Conservation (phyloP, 2,329 filamentous ascomycete species). For the Aspergillus novoparasiticus region DNA sequence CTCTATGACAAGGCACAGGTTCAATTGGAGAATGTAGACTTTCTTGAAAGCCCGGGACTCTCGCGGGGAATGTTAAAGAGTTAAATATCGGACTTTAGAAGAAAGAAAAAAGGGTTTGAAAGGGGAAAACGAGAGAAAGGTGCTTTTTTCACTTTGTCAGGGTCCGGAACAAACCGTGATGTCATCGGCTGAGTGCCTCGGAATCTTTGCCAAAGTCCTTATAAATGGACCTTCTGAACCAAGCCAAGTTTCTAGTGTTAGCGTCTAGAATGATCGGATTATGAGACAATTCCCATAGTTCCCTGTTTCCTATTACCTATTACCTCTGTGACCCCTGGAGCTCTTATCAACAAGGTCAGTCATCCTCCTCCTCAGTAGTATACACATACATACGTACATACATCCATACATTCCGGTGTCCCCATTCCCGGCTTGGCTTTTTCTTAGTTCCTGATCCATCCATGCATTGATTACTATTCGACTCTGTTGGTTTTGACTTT, state of each 20-base stretch:
- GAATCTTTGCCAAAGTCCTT: not conserved
- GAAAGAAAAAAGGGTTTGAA: not conserved
- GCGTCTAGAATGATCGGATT: not conserved
- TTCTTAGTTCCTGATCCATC: not conserved
- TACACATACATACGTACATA: no score
- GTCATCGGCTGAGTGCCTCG: not conserved
- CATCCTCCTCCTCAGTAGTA: no score
- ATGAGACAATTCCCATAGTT: not conserved
- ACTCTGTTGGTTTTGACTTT: not conserved
- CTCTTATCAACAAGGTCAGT: no score
- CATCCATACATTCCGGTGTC: not conserved
- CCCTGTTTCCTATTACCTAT: not conserved
- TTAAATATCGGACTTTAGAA: not conserved
- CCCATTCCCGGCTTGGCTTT: slow-evolving; percentile 3
- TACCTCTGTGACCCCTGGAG: no score
- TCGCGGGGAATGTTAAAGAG: not conserved
- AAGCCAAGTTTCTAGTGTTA: not conserved
- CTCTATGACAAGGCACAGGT: not conserved
- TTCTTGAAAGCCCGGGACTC: not conserved
- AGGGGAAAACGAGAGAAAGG: not conserved
- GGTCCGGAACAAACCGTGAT: not conserved
- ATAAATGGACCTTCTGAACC: not conserved
- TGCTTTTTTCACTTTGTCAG: not conserved
- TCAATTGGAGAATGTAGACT: not conserved
- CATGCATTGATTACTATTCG: not conserved